Base-by-base conservation (phyloP, 2,329 filamentous ascomycete genomes). In the Phaeosphaeriaceae sp. region DNA sequence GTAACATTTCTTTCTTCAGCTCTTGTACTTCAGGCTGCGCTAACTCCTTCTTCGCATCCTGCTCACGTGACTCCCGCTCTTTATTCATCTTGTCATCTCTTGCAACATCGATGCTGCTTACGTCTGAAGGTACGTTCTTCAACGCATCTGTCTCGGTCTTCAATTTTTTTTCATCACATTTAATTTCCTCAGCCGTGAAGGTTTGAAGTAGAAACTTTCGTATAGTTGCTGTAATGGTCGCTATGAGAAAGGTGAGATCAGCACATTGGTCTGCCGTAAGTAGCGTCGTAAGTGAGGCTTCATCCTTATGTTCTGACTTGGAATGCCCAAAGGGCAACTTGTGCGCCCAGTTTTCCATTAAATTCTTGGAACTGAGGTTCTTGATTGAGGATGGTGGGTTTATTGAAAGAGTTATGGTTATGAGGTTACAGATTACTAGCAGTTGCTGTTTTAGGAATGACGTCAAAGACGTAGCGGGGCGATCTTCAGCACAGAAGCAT, bases 1-100 rank as follows among this genome's bases (percentile, higher is more conserved):
- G 76, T 4, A 95, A 69, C 1, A 86, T 82, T 45, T 88, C 86
- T 54, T 83, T 85, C 75, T 86, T 92, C 61, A 92, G 74, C 61
- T 90, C 87, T 48, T 81, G 75, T 53, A 87, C 79, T 45, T 78
- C 77, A 3, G 76, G 74, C 3, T 74, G 74, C 15, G 75, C 77
- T 8, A 84, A 67, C 51, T 83, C 81, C 56, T 79, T 79, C 62
- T 77, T 63, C 6, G 68, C 64, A 46, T 70, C 67, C 54, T 67
- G 51, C 44, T 71, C 65, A 7, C 70, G 63, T n/a, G 61, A 57
- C 29, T 58, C 38, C 32, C 53, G 57, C 40, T 70, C 67, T 42
- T 72, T 69, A 42, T 53, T 61, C 11, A 67, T 29, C 42, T 67
- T 70, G 21, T 70, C 66, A 36, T 69, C 62, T 37, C 70, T 68